phyloP scores from a whole-genome alignment of 305 asterid genomes.

The Fraxinus velutina region DNA sequence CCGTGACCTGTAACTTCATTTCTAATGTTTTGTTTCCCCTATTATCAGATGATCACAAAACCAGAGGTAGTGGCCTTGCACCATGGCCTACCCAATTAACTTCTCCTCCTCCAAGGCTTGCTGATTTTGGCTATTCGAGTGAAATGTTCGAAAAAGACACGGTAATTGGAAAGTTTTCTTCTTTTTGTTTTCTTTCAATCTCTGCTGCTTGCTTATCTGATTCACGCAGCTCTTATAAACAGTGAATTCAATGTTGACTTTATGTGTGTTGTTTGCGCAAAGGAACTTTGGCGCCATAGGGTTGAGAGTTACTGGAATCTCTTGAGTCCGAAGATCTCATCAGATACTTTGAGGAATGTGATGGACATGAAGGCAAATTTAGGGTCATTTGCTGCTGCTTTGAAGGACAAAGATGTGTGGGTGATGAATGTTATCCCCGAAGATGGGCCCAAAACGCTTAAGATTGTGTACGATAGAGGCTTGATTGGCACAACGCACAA shows the following conservation, averaged over 20 bases:
- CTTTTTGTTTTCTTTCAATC: background rate
- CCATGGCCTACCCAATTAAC: constrained; percentile 95
- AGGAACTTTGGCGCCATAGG: constrained; percentile 79
- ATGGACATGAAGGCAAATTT: constrained; percentile 96
- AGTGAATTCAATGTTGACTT: constrained; percentile 7
- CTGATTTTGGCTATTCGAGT: constrained; percentile 87
- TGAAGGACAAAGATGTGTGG: constrained; percentile 87
- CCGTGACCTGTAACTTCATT: background rate
- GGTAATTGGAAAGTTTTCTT: constrained; percentile 41
- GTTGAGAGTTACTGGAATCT: constrained; percentile 75
- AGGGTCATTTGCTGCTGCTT: constrained; percentile 92
- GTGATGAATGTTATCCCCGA: constrained; percentile 92
- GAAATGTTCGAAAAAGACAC: constrained; percentile 82
- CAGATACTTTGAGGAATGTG: constrained; percentile 68
- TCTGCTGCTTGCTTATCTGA: background rate
- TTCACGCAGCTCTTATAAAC: background rate
- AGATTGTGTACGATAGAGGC: constrained; percentile 85
- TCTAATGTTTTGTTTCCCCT: constrained; percentile 11
- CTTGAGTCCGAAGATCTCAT: constrained; percentile 64
- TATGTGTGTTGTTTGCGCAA: constrained; percentile 22
- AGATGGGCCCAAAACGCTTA: constrained; percentile 89
- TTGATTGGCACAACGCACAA: constrained; percentile 76
- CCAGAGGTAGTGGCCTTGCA: constrained; percentile 73
- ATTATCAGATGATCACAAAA: constrained; percentile 73
- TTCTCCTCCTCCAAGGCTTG: constrained; percentile 87